These are phyloP conservation scores for Trebouxiophyceae sp. DNA, from an alignment of 163 green algal species.

Conservation along the genomic window DNA sequence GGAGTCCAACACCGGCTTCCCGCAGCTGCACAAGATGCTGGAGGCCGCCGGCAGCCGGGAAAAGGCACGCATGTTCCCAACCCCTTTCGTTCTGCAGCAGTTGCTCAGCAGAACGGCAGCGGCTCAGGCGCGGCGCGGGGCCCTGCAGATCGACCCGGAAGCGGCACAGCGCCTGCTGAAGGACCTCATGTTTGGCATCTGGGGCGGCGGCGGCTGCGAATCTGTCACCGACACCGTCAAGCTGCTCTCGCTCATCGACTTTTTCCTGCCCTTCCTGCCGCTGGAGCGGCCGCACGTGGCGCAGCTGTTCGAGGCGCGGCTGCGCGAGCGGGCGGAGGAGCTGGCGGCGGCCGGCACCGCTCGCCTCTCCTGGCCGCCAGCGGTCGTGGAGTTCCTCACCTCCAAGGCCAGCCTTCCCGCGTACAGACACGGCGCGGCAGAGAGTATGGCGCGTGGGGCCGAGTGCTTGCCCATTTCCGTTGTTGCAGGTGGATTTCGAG, in stretches of 20 bases:
- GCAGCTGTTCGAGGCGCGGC: conserved; percentile 28
- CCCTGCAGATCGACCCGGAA: conserved; percentile 37
- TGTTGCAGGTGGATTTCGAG: conserved; percentile 47
- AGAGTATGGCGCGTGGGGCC: too few relatives aligned
- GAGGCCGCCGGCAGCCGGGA: not conserved
- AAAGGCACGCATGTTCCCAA: too few relatives aligned
- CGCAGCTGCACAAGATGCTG: conserved; percentile 53
- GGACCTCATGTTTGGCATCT: conserved; percentile 56
- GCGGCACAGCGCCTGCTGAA: conserved; percentile 49
- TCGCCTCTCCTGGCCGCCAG: conserved; percentile 28
- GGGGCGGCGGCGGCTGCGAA: conserved; percentile 55
- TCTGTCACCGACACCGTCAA: conserved; percentile 56
- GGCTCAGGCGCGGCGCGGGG: too few relatives aligned
- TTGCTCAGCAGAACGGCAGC: not conserved
- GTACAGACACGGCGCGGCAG: too few relatives aligned
- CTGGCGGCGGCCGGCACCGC: not conserved
- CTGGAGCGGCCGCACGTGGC: conserved; percentile 52
- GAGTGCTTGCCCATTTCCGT: too few relatives aligned
- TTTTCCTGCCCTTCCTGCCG: conserved; percentile 82
- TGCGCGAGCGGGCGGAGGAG: conserved; percentile 12
- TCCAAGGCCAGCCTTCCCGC: too few relatives aligned
- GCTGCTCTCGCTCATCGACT: conserved; percentile 55
- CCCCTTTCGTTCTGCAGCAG: too few relatives aligned
- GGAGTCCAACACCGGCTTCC: conserved; percentile 83
- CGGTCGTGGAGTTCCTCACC: conserved; percentile 42